Evolutionary conservation across 495 filamentous ascomycete genomes (phyloP).

Genomic region (Tuber brumale): DNA sequence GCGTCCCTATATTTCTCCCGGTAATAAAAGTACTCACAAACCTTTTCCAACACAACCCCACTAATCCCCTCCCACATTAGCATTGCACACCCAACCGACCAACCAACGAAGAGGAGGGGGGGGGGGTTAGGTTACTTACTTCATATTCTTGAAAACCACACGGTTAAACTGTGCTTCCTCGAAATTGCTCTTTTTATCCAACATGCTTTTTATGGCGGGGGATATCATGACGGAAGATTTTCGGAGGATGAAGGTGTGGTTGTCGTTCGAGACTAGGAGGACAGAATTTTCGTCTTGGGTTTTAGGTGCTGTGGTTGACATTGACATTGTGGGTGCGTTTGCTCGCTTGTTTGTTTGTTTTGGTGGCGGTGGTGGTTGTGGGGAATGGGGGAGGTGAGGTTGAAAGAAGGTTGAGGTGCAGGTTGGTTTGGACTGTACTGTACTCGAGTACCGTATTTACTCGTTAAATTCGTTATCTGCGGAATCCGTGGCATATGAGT

Average conservation of each 20-base stretch:
- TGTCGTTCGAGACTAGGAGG: constrained; percentile 79
- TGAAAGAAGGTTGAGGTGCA: background rate
- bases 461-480: too few species aligned
- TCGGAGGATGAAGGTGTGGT: constrained; percentile 78
- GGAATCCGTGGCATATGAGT: too few species aligned
- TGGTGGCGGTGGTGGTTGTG: background rate
- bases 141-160: constrained; percentile 43
- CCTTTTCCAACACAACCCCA: constrained; percentile 76
- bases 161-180: constrained; percentile 38
- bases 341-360: background rate
- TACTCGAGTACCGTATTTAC: too few species aligned
- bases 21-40: constrained; percentile 87
- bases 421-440: background rate
- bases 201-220: constrained; percentile 73
- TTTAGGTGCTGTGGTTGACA: constrained; percentile 1
- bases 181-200: constrained; percentile 66
- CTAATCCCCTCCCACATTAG: constrained; percentile 45
- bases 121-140: constrained; percentile 6
- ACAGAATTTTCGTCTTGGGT: constrained; percentile 55
- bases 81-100: background rate
- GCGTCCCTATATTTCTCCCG: constrained; percentile 71
- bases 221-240: constrained; percentile 69
- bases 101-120: background rate
- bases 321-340: background rate
- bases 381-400: background rate